A percentile compares a stretch with the other conserved stretches of the same genome.
These are phyloP conservation scores for Mucor circinelloides DNA, from an alignment of 371 early-diverging fungal genomes.

Conservation along the genomic window DNA sequence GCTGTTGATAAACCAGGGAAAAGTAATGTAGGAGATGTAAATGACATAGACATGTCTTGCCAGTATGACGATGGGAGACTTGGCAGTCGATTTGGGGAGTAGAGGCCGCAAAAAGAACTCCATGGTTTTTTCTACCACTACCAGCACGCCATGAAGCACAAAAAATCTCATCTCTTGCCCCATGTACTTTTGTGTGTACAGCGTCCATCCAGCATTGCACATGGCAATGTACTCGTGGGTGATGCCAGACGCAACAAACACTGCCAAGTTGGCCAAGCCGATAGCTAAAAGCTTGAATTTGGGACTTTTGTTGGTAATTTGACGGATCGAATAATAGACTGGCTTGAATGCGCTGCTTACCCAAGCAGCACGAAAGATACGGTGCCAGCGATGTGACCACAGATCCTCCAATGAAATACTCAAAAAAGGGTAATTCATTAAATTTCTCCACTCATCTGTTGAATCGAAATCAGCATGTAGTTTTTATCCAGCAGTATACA, in stretches of 20 bases:
- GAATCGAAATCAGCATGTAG: neutral
- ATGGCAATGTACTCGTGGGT: conserved; percentile 37
- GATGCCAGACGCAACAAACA: conserved; percentile 32
- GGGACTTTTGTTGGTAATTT: neutral
- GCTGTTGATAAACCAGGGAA: conserved; percentile 33
- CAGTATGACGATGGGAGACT: neutral
- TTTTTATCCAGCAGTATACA: neutral
- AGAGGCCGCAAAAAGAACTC: neutral
- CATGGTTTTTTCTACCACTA: conserved; percentile 16
- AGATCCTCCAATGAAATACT: conserved; percentile 9
- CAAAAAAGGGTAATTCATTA: conserved; percentile 15
- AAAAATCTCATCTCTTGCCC: conserved; percentile 39
- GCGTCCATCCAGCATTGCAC: conserved; percentile 32
- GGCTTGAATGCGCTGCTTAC: conserved; percentile 18
- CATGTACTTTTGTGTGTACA: conserved; percentile 24
- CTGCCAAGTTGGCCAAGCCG: conserved; percentile 25
- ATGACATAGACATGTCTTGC: conserved; percentile 31
- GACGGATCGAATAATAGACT: conserved; percentile 6
- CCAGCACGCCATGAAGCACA: conserved; percentile 29
- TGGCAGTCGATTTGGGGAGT: neutral
- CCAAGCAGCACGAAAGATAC: conserved; percentile 16
- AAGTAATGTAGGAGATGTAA: conserved; percentile 15
- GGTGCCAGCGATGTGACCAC: conserved; percentile 26
- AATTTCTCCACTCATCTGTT: conserved; percentile 18
- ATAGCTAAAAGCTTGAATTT: conserved; percentile 13